Conservation (phyloP, 176 grass and related monocot genomes). For the Carex littledalei region DNA sequence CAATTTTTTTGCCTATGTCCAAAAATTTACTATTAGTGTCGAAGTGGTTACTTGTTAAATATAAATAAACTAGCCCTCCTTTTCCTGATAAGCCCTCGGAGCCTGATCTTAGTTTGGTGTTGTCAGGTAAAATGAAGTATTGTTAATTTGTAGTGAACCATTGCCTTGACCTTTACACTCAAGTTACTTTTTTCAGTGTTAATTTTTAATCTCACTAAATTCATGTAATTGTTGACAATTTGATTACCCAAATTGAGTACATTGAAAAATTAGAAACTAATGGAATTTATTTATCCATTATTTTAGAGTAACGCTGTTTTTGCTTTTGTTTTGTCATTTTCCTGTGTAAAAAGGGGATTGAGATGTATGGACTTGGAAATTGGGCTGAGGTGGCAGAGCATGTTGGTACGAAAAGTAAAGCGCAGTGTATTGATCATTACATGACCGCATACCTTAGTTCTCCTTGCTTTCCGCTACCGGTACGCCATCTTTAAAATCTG, state of each 20-base stretch:
- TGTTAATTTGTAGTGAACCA: not conserved
- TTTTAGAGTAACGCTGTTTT: not conserved
- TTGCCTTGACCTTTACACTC: not conserved
- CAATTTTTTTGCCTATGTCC: not conserved
- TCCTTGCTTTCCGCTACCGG: slow-evolving; percentile 96
- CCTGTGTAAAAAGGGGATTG: slow-evolving; percentile 60
- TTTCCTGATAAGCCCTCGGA: not conserved
- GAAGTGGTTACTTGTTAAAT: not conserved
- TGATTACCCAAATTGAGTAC: not conserved
- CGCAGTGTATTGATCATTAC: slow-evolving; percentile 98
- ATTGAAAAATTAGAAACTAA: not conserved
- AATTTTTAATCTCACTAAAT: not conserved
- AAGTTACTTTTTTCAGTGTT: not conserved
- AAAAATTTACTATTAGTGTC: not conserved
- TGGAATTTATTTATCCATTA: not conserved
- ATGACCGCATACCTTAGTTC: slow-evolving; percentile 84
- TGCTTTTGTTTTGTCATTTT: not conserved
- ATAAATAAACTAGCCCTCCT: not conserved
- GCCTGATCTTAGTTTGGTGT: not conserved
- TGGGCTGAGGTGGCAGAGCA: slow-evolving; percentile 95
- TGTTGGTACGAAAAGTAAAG: slow-evolving; percentile 94
- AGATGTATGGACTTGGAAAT: slow-evolving; percentile 98
- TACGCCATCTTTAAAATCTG: slow-evolving; percentile 34
- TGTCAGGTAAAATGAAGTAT: not conserved
- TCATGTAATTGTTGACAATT: not conserved